Conservation (phyloP, 78 protist genomes). For the Polysphondylium violaceum region DNA sequence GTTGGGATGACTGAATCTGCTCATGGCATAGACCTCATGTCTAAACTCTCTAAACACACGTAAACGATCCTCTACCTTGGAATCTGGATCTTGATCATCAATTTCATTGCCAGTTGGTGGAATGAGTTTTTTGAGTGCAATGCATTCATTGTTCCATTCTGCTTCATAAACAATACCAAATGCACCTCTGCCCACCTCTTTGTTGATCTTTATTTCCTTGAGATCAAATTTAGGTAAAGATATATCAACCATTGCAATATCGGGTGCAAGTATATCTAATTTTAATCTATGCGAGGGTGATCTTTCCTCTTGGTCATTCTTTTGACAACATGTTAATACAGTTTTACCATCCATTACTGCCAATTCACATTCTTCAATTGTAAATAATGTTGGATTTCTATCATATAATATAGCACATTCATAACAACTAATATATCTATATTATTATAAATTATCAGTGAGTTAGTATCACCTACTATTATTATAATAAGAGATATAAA, state of each 20-base stretch:
- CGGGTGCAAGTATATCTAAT: conserved; percentile 71
- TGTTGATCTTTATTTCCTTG: conserved; percentile 38
- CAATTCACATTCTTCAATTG: conserved; percentile 76
- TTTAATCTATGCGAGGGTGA: conserved; percentile 41
- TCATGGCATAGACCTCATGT: conserved; percentile 77
- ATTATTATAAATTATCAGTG: background rate
- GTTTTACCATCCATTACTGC: conserved; percentile 80
- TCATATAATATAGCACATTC: conserved; percentile 66
- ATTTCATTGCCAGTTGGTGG: conserved; percentile 14
- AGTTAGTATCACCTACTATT: background rate
- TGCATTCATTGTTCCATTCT: conserved; percentile 49
- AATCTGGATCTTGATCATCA: background rate
- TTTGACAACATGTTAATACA: conserved; percentile 51
- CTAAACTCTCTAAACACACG: conserved; percentile 75
- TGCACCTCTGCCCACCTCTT: conserved; percentile 84
- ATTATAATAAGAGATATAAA: background rate
- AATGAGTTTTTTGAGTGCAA: conserved; percentile 72
- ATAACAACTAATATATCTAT: conserved; percentile 65
- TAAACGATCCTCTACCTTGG: conserved; percentile 50
- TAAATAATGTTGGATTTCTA: conserved; percentile 55
- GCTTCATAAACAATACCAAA: conserved; percentile 84
- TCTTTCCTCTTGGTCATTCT: conserved; percentile 4
- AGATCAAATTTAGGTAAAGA: conserved; percentile 67
- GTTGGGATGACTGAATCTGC: conserved; percentile 71
- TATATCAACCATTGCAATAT: conserved; percentile 83